A percentile compares a stretch with the other conserved stretches of the same genome.
phyloP scores from a whole-genome alignment of 2,329 filamentous ascomycete genomes.

The Fusarium kyushuense region DNA sequence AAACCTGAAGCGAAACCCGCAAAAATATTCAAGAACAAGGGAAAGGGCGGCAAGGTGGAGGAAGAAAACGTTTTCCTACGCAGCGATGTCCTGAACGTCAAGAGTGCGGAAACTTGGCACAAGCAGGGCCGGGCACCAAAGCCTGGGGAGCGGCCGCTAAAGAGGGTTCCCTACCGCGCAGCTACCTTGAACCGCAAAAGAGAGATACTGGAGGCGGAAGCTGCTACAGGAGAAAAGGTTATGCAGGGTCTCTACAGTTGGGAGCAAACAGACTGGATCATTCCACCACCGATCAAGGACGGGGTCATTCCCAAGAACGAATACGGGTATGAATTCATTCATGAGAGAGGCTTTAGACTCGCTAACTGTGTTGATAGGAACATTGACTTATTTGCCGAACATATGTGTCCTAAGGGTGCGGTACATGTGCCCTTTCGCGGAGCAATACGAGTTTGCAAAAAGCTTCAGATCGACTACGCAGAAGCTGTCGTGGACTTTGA shows the following conservation, averaged over 20 bases:
- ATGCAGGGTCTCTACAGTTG: conserved; percentile 86
- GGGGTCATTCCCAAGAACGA: conserved; percentile 93
- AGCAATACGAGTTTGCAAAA: conserved; percentile 82
- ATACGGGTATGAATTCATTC: conserved; percentile 69
- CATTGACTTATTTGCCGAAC: conserved; percentile 93
- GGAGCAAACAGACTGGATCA: conserved; percentile 95
- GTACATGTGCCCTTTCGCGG: conserved; percentile 85
- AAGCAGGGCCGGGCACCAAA: conserved; percentile 89
- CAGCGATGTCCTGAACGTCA: conserved; percentile 83
- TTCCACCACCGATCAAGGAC: conserved; percentile 85
- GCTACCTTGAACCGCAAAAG: conserved; percentile 89
- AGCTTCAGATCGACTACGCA: conserved; percentile 86
- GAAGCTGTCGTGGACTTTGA: conserved; percentile 97
- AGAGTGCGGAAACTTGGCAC: conserved; percentile 96
- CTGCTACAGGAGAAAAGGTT: conserved; percentile 82
- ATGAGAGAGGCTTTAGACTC: not conserved
- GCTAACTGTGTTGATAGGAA: conserved; percentile 63
- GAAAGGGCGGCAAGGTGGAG: conserved; percentile 78
- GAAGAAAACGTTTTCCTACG: conserved; percentile 85
- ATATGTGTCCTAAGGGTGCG: conserved; percentile 89
- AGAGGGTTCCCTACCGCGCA: conserved; percentile 88
- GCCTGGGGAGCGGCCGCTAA: conserved; percentile 78
- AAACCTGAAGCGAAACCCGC: conserved; percentile 75
- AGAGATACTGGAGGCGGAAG: conserved; percentile 88
- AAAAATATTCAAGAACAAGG: conserved; percentile 78